Percentiles rank a stretch among this genome's conserved stretches.
Evolutionary conservation across 1,139 yeast genomes (phyloP).

Genomic region (Candida freyschussii): DNA sequence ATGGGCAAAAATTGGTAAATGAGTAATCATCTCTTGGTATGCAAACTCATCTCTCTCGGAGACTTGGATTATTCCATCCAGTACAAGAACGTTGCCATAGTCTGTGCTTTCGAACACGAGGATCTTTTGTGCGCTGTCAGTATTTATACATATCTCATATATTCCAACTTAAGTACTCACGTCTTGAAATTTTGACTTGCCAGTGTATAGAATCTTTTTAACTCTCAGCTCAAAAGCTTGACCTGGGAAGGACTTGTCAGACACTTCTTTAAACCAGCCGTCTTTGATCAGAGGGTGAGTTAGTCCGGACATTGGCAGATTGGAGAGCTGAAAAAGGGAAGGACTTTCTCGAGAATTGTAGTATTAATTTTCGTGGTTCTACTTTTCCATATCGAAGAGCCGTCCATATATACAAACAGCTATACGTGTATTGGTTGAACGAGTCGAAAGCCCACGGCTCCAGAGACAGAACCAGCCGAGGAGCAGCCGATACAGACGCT

Average conservation of each 20-base stretch:
- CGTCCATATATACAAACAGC: no score
- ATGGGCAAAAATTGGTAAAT: constrained; percentile 73
- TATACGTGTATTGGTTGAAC: no score
- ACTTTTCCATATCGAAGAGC: no score
- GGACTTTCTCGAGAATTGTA: no score
- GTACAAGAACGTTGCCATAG: constrained; percentile 80
- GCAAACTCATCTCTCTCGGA: constrained; percentile 90
- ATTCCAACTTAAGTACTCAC: not conserved
- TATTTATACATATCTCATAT: not conserved
- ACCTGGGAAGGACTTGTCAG: constrained; percentile 92
- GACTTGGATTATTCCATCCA: constrained; percentile 84
- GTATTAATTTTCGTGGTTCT: no score
- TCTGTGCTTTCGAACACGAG: constrained; percentile 68
- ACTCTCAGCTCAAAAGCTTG: constrained; percentile 88
- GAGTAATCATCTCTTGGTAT: constrained; percentile 85
- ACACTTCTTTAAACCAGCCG: constrained; percentile 92
- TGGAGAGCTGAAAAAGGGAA: no score
- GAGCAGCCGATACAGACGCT: no score
- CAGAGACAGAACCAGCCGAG: no score
- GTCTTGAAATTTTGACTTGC: constrained; percentile 76
- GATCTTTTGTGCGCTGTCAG: constrained; percentile 8
- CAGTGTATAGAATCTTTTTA: constrained; percentile 68
- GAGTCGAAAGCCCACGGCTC: no score
- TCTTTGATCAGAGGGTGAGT: constrained; percentile 35
- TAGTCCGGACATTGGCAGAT: constrained; percentile 4